Evolutionary conservation across 2,329 filamentous ascomycete species (phyloP), one percentile per base, ranked within the genome.

Genomic region (Cladosporium velox): DNA sequence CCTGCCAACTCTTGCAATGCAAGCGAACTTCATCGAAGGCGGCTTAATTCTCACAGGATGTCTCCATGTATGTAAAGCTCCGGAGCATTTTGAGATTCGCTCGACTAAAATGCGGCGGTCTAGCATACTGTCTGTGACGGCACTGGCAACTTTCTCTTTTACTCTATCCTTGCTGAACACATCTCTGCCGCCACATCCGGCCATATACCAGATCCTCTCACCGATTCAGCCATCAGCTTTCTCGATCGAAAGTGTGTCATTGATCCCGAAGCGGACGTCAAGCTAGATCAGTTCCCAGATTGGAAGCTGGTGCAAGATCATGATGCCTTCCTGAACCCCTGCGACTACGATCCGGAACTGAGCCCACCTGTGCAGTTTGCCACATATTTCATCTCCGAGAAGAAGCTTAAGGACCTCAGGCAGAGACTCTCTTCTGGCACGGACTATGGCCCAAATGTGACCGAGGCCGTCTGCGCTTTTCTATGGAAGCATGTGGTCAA

Each of bases 301-400:
- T 60, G 35, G 58, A 41, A 49, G 18, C 26, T 21, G 3, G 52
- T 57, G 30, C 52, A 57, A 57, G 52, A 57, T 14, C 52, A 57
- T 15, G 52, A 57, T 30, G 26, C 28, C 10, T 57, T 57, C 26
- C 18, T 57, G 14, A 57, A 57, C 12, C 30, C 52, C 10, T 57
- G 52, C 52, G 30, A 57, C 52, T 57, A 35, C 28, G 52, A 57
- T 57, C 28, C 52, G 8, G 30, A 15, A 26, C 15, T 34, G 30
- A 57, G 52, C 30, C 52, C 52, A 34, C 52, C 52, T 47, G 58
- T 63, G n/a, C 59, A 32, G 35, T 67, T 62, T 32, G 41, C 66
- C 15, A 65, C 49, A 14, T 65, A 67, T 32, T 62, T 61, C 66
- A 57, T 67, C 62, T 65, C 66, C 6, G 66, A 65, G 21, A 24